Percentiles rank a stretch among this genome's conserved stretches.
phyloP scores from a whole-genome alignment of 805 yeast species.

The Ogataea neopini region DNA sequence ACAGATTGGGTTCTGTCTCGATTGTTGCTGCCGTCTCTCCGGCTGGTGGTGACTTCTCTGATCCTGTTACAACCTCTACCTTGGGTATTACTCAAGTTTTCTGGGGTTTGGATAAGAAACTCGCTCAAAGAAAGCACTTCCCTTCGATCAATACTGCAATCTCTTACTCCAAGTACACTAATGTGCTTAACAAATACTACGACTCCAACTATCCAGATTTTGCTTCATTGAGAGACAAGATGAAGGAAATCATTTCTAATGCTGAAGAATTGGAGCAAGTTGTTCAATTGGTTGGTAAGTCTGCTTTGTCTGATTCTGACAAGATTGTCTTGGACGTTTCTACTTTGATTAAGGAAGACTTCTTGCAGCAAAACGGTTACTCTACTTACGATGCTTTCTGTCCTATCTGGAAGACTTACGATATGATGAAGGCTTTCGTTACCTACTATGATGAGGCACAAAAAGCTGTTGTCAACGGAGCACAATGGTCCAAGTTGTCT shows the following conservation, averaged over 20 bases:
- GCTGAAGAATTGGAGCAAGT: slow-evolving; percentile 99
- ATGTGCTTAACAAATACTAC: slow-evolving; percentile 81
- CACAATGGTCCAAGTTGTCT: slow-evolving; percentile 88
- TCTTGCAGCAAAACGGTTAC: slow-evolving; percentile 98
- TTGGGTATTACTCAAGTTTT: slow-evolving; percentile 99
- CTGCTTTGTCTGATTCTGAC: slow-evolving; percentile 95
- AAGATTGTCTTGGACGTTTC: slow-evolving; percentile 96
- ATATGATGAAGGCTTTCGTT: slow-evolving; percentile 95
- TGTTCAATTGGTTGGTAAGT: slow-evolving; percentile 98
- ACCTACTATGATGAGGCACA: slow-evolving; percentile 96
- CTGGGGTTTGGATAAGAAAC: slow-evolving; percentile 99
- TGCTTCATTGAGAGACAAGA: slow-evolving; percentile 85
- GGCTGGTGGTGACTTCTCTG: slow-evolving; percentile 99
- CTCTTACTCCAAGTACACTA: slow-evolving; percentile 95
- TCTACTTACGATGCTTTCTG: slow-evolving; percentile 98
- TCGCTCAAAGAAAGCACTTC: slow-evolving; percentile 99
- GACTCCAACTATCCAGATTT: slow-evolving; percentile 87
- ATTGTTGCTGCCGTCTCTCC: slow-evolving; percentile 99
- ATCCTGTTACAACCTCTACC: slow-evolving; percentile 98
- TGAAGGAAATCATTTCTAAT: slow-evolving; percentile 90
- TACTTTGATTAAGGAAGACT: slow-evolving; percentile 90
- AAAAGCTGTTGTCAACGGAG: slow-evolving; percentile 91
- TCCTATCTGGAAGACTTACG: slow-evolving; percentile 98
- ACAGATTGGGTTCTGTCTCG: slow-evolving; percentile 96
- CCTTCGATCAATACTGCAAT: slow-evolving; percentile 97